phyloP scores from a whole-genome alignment of 371 early-diverging fungal genomes.

The Blakeslea trispora region DNA sequence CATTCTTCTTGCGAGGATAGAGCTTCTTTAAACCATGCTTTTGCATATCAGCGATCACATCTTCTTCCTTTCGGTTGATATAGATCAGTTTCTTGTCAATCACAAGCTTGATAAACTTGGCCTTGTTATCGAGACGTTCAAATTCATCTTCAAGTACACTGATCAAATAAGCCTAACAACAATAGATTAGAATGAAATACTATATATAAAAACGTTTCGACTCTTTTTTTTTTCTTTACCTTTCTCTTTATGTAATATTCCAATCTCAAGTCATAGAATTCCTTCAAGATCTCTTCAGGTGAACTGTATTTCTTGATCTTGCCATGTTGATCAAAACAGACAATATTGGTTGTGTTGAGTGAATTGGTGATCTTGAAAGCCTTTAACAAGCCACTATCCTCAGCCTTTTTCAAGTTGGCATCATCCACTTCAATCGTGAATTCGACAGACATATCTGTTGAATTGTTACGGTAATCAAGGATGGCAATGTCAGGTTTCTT shows the following conservation, averaged over 20 bases:
- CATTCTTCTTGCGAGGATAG: slow-evolving; percentile 49
- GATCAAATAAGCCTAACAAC: slow-evolving; percentile 59
- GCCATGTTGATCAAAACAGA: slow-evolving; percentile 95
- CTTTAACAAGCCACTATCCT: slow-evolving; percentile 80
- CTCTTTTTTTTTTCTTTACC: too few relatives aligned
- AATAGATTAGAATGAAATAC: background rate
- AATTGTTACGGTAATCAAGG: slow-evolving; percentile 74
- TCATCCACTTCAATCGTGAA: slow-evolving; percentile 81
- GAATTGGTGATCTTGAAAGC: slow-evolving; percentile 79
- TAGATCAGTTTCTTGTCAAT: slow-evolving; percentile 84
- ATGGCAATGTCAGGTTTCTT: slow-evolving; percentile 36
- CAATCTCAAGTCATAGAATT: slow-evolving; percentile 92
- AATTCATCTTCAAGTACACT: slow-evolving; percentile 75
- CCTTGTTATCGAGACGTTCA: slow-evolving; percentile 86
- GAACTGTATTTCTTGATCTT: slow-evolving; percentile 86
- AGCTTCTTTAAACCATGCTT: slow-evolving; percentile 71
- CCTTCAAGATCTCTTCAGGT: slow-evolving; percentile 86
- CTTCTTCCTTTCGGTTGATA: slow-evolving; percentile 84
- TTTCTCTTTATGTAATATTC: slow-evolving; percentile 93
- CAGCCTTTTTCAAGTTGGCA: slow-evolving; percentile 70
- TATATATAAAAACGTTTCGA: too few relatives aligned
- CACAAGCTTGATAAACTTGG: slow-evolving; percentile 93
- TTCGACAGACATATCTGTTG: slow-evolving; percentile 81
- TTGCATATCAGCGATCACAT: slow-evolving; percentile 81
- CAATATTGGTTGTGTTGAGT: slow-evolving; percentile 91